These are phyloP conservation scores for Fusarium sp. DNA, from an alignment of 2,329 filamentous ascomycete species.

Conservation along the genomic window DNA sequence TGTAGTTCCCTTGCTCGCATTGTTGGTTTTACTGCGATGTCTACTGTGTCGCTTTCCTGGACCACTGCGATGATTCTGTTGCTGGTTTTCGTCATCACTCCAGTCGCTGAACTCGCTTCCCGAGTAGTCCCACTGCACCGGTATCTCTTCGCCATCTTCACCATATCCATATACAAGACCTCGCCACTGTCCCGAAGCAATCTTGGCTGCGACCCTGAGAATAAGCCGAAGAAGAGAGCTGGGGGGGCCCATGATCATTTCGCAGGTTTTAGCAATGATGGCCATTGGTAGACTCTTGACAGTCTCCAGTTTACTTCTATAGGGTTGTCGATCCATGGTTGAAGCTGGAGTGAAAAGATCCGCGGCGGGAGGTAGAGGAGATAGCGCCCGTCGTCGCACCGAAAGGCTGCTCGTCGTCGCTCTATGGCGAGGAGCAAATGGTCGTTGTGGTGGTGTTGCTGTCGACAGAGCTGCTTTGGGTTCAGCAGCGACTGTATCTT, in stretches of 20 bases:
- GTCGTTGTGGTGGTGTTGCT: slow-evolving; percentile 17
- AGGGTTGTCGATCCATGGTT: slow-evolving; percentile 45
- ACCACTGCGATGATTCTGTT: slow-evolving; percentile 22
- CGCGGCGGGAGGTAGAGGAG: slow-evolving; percentile 74
- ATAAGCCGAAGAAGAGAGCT: slow-evolving; percentile 81
- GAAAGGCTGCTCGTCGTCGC: slow-evolving; percentile 45
- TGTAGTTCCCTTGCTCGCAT: not conserved
- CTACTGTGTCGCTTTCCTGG: slow-evolving; percentile 22
- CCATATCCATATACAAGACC: slow-evolving; percentile 67
- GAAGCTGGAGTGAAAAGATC: slow-evolving; percentile 68
- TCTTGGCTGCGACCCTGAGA: slow-evolving; percentile 81
- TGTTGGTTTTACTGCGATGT: slow-evolving; percentile 17
- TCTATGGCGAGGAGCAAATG: slow-evolving; percentile 36
- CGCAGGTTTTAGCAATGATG: slow-evolving; percentile 80
- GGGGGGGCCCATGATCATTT: slow-evolving; percentile 83
- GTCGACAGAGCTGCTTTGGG: not conserved
- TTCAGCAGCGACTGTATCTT: slow-evolving; percentile 7
- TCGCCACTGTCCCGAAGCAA: slow-evolving; percentile 73
- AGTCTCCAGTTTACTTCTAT: slow-evolving; percentile 39
- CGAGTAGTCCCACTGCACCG: slow-evolving; percentile 71
- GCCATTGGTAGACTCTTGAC: slow-evolving; percentile 54
- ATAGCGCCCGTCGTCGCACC: slow-evolving; percentile 61
- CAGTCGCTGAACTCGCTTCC: slow-evolving; percentile 66
- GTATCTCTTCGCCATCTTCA: slow-evolving; percentile 64
- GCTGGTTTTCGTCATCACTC: slow-evolving; percentile 63